Conservation (phyloP, 371 early-diverging fungal genomes). For the Mortierella sp. region DNA sequence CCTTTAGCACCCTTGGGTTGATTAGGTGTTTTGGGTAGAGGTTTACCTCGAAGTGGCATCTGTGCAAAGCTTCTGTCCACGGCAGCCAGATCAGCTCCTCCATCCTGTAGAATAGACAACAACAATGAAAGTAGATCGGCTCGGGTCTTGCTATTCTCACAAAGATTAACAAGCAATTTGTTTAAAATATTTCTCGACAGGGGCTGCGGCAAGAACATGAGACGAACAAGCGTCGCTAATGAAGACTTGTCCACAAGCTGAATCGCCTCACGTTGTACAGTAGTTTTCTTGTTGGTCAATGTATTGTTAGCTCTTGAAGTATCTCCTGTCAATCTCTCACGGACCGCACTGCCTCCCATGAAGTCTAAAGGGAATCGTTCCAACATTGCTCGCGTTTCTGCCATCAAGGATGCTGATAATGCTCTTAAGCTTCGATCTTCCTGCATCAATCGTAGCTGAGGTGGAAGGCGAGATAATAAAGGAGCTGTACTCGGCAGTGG, state of each 20-base stretch:
- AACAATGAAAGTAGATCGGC: constrained; percentile 89
- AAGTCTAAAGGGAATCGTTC: constrained; percentile 34
- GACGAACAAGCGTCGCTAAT: constrained; percentile 86
- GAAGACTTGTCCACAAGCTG: constrained; percentile 88
- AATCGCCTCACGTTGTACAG: constrained; percentile 70
- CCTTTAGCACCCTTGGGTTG: constrained; percentile 44
- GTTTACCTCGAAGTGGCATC: constrained; percentile 71
- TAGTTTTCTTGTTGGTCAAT: constrained; percentile 59
- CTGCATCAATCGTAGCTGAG: constrained; percentile 38
- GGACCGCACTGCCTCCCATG: constrained; percentile 22
- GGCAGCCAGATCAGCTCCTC: constrained; percentile 80
- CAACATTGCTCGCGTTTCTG: constrained; percentile 37
- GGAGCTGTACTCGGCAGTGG: neutral
- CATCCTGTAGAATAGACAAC: constrained; percentile 89
- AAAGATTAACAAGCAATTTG: constrained; percentile 84
- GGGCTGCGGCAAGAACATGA: constrained; percentile 87
- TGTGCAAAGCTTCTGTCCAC: constrained; percentile 85
- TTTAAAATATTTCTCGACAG: constrained; percentile 77
- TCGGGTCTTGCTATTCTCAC: constrained; percentile 91
- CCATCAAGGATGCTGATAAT: constrained; percentile 24
- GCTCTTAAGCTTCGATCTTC: constrained; percentile 21
- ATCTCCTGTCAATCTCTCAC: constrained; percentile 20
- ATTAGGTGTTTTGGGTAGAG: constrained; percentile 35
- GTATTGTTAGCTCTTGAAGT: constrained; percentile 21
- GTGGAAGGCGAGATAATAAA: constrained; percentile 20